phyloP scores from a whole-genome alignment of 1,284 basidiomycete genomes.

The Moesziomyces parantarcticus region DNA sequence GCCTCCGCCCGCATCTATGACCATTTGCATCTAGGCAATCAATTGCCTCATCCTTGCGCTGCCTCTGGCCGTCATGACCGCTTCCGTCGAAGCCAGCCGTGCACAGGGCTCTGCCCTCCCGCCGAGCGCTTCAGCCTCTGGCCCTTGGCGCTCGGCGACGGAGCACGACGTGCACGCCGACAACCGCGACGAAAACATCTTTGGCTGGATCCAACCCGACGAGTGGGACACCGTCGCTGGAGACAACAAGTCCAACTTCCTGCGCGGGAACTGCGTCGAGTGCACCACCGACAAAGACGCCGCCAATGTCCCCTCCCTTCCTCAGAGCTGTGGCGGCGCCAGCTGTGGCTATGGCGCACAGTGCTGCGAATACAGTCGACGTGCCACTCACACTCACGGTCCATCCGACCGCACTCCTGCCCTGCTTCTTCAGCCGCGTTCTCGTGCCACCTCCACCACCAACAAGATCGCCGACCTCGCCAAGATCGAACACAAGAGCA shows the following conservation, averaged over 20 bases:
- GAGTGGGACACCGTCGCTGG: constrained; percentile 50
- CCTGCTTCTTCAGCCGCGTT: constrained; percentile 4
- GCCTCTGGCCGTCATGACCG: neutral
- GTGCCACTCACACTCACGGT: constrained; percentile 18
- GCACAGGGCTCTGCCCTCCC: constrained; percentile 1
- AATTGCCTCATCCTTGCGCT: neutral
- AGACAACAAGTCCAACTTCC: constrained; percentile 40
- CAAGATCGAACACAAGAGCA: constrained; percentile 22
- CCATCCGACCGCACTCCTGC: constrained; percentile 10
- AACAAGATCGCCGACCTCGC: constrained; percentile 20
- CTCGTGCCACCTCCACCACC: neutral
- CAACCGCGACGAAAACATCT: constrained; percentile 47
- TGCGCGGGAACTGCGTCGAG: constrained; percentile 37
- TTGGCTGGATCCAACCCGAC: constrained; percentile 50
- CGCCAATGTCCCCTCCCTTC: constrained; percentile 4
- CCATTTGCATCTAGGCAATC: neutral
- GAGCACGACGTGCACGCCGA: constrained; percentile 45
- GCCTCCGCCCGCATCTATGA: too few relatives aligned
- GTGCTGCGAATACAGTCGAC: constrained; percentile 48
- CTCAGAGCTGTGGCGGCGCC: constrained; percentile 32
- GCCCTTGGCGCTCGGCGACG: constrained; percentile 30
- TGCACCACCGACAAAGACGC: constrained; percentile 18
- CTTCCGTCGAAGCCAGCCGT: neutral
- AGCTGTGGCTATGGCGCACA: constrained; percentile 46
- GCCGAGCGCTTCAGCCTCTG: neutral